A percentile compares a stretch with the other conserved stretches of the same genome.
Conservation (phyloP, 2,329 filamentous ascomycete genomes). For the Trichoderma simmonsii region DNA sequence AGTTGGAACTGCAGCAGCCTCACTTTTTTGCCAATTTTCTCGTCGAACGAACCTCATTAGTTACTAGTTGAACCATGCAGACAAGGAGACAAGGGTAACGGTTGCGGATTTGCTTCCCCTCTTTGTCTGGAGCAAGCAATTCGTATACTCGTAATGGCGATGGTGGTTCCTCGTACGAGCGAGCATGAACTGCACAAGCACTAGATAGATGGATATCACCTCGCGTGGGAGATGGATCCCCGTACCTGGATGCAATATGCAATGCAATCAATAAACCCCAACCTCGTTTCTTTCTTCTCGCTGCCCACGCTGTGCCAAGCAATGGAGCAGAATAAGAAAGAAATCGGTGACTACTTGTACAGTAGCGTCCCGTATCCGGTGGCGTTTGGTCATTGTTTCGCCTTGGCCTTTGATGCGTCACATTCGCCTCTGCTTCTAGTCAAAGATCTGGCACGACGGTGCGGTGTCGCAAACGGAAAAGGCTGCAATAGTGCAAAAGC, state of each 20-base stretch:
- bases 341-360: background rate
- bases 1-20: conserved; percentile 4
- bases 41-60: background rate
- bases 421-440: background rate
- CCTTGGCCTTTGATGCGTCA: background rate
- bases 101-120: background rate
- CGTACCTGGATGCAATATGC: background rate
- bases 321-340: background rate
- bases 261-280: background rate
- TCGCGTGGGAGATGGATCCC: background rate
- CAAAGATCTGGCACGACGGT: conserved; percentile 9
- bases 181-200: background rate
- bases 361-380: background rate
- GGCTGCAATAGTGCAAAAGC: background rate
- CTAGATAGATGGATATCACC: background rate
- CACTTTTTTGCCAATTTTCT: background rate
- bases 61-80: background rate
- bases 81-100: background rate
- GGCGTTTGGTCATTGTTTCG: background rate
- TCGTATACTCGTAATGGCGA: background rate
- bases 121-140: background rate
- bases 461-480: conserved; percentile 16
- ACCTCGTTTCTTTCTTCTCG: background rate
- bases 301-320: background rate
- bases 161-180: background rate